Evolutionary conservation across 1,284 basidiomycete species (phyloP), one percentile per base, ranked within the genome.

Genomic region (Stereum hirsutum): DNA sequence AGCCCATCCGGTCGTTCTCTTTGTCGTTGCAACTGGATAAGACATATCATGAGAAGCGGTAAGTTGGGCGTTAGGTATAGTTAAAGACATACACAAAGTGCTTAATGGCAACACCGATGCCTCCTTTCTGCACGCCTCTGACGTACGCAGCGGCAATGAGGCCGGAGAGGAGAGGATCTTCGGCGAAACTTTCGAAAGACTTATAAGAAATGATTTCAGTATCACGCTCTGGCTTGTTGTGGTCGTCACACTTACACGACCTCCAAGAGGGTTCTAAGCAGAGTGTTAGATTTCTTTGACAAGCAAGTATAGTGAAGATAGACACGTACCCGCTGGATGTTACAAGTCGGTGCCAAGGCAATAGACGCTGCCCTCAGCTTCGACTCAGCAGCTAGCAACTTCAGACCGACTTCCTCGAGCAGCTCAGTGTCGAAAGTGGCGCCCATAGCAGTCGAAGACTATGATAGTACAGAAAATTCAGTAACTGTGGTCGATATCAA

Each of bases 381-480:
- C 17, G 79, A 68, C 57, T 84, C 80, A 43, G 71, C 61, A 2
- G 68, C 80, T 31, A 85, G 62, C 48, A 81, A 74, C 19, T 46
- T 45, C 19, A 59, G 57, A 6, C 81, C 81, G 40, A 73, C 74
- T 43, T 72, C 50, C 36, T 68, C 59, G 17, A 83, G 58, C 31
- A 81, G 62, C 3, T 74, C 69, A 15, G 64, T 54, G 51, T 83
- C 76, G 54, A 81, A 83, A 0, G 79, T 81, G 0, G 81, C 70
- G 0, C 75, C 81, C 48, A 85, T 62, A 10, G 77, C 74, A 2
- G 81, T 84, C n/a, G 72, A 78, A 53, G 78, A 82, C 78, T 81
- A 28, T 11, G 20, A 36, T 3, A 38, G n/a, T 6, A 31, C 10
- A 35, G 24, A 20, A 26, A 39, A 33, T 25, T 12, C 21, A 26